Evolutionary conservation across 2,329 filamentous ascomycete genomes (phyloP).

Genomic region (Didymella pomorum): DNA sequence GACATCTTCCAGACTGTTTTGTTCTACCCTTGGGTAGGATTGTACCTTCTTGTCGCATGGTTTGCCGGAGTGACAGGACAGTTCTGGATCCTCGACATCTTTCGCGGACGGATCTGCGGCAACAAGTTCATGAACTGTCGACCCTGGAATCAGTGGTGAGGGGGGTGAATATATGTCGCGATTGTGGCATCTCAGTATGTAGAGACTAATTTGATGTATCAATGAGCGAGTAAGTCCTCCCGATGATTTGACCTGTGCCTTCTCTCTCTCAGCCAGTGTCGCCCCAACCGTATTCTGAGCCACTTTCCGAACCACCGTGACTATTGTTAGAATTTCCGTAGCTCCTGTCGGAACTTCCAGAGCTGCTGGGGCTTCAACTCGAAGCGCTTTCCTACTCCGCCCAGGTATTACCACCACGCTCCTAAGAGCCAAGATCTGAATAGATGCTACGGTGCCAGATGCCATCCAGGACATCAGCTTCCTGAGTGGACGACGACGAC

Average conservation of each 20-base stretch:
- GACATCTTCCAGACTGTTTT: not conserved
- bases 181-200: no score
- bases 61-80: not conserved
- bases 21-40: not conserved
- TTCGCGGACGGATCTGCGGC: slow-evolving; percentile 14
- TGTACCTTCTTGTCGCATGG: not conserved
- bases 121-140: slow-evolving; percentile 25
- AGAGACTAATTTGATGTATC: no score
- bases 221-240: no score
- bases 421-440: not conserved
- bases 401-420: not conserved
- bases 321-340: not conserved
- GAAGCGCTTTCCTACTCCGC: not conserved
- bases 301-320: not conserved
- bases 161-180: no score
- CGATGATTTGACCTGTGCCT: no score
- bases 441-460: not conserved
- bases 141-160: no score
- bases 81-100: slow-evolving; percentile 10
- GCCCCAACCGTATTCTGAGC: not conserved
- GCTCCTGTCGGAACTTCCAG: no score
- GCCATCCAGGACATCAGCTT: not conserved
- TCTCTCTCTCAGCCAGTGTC: not conserved
- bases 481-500: no score
- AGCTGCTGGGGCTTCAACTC: not conserved